Evolutionary conservation across 192 early-diverging fungal species (phyloP).

Genomic region (Mortierella hygrophila): DNA sequence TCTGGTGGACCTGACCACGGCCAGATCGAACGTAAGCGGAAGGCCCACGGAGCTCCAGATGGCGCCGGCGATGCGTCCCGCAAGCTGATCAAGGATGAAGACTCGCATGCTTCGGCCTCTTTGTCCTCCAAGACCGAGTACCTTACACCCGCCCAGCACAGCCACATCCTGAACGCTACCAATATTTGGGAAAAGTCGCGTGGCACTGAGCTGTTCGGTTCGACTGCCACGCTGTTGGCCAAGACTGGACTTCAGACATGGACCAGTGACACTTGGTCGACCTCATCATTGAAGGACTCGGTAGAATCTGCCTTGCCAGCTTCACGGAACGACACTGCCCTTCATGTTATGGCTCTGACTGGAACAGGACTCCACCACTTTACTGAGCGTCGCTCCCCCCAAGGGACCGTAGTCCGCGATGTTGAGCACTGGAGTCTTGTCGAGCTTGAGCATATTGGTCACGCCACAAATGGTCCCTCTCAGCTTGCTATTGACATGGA

Average conservation of each 20-base stretch:
- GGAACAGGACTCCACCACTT: conserved; percentile 44
- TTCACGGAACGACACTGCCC: neutral
- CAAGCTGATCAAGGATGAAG: conserved; percentile 16
- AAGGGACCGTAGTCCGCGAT: neutral
- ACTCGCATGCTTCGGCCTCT: neutral
- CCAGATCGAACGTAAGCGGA: conserved; percentile 33
- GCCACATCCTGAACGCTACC: conserved; percentile 24
- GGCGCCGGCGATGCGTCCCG: neutral
- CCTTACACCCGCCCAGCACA: conserved; percentile 9
- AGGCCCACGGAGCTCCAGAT: conserved; percentile 4
- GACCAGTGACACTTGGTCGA: conserved; percentile 30
- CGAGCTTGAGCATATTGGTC: conserved; percentile 28
- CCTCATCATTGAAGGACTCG: conserved; percentile 22
- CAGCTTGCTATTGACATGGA: conserved; percentile 13
- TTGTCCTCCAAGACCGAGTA: neutral
- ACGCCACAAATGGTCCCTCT: neutral
- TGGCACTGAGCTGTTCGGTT: conserved; percentile 22
- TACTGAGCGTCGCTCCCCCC: conserved; percentile 8
- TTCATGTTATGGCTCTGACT: conserved; percentile 45
- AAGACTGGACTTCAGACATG: conserved; percentile 27
- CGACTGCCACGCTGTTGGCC: conserved; percentile 3
- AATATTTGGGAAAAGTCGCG: conserved; percentile 28
- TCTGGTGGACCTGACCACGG: neutral
- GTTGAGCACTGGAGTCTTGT: conserved; percentile 50
- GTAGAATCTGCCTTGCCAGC: neutral